These are phyloP conservation scores for Rhipidocladum racemiflorum DNA, from an alignment of 176 grass and related monocot genomes.

Conservation along the genomic window DNA sequence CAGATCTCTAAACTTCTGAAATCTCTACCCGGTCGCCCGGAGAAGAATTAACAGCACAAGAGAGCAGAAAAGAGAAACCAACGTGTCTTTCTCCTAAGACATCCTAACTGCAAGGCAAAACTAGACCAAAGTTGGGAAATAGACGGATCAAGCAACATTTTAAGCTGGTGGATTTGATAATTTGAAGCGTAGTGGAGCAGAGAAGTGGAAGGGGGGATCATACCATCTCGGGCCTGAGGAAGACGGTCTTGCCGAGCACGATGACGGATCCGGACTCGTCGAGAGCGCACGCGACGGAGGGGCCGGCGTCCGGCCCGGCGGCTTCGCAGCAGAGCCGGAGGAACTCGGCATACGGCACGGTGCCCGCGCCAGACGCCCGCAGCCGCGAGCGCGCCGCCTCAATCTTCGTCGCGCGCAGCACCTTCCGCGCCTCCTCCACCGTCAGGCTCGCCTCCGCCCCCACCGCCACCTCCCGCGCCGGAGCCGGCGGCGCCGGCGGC, in stretches of 20 bases:
- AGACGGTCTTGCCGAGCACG: conserved; percentile 74
- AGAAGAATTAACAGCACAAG: conserved; percentile 36
- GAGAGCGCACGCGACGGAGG: conserved; percentile 72
- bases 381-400: conserved; percentile 65
- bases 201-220: background rate
- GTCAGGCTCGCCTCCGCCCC: conserved; percentile 38
- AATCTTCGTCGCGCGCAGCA: conserved; percentile 61
- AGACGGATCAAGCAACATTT: conserved; percentile 36
- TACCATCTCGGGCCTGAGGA: conserved; percentile 94
- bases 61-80: conserved; percentile 36
- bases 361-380: conserved; percentile 41
- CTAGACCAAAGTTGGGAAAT: conserved; percentile 22
- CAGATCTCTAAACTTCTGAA: conserved; percentile 65
- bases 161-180: conserved; percentile 10
- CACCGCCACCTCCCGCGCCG: background rate
- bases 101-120: conserved; percentile 48
- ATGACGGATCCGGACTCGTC: conserved; percentile 87
- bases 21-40: conserved; percentile 56
- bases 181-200: background rate
- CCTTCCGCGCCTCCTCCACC: conserved; percentile 72
- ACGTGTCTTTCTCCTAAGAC: conserved; percentile 46
- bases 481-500: conserved; percentile 35
- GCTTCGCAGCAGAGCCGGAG: conserved; percentile 67
- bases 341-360: conserved; percentile 64
- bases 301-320: conserved; percentile 35